A percentile compares a stretch with the other conserved stretches of the same genome.
These are phyloP conservation scores for Chlamydomonas reinhardtii DNA, from an alignment of 163 green algal genomes.

Conservation along the genomic window DNA sequence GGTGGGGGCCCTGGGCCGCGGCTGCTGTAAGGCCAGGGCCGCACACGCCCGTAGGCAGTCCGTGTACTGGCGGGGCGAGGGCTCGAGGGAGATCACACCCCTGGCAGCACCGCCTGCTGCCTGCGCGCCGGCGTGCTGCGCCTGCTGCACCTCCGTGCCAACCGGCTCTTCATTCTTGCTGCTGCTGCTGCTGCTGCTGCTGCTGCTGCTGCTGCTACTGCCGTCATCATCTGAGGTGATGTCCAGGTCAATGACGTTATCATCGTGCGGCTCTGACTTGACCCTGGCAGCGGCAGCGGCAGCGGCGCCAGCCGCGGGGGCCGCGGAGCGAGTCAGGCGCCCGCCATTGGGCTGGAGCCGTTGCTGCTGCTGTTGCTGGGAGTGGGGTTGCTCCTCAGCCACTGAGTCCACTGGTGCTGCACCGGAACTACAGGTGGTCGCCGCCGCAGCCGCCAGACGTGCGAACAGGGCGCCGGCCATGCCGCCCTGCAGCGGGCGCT, in stretches of 20 bases:
- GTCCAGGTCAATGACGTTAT: constrained; percentile 38
- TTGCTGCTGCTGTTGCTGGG: background rate
- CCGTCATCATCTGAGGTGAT: too few relatives aligned
- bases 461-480: constrained; percentile 11
- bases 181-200: background rate
- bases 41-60: constrained; percentile 7
- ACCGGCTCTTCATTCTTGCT: too few relatives aligned
- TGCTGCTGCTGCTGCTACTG: background rate
- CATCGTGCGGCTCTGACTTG: background rate
- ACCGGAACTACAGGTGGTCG: too few relatives aligned
- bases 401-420: too few relatives aligned
- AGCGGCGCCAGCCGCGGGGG: background rate
- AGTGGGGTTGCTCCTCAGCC: too few relatives aligned
- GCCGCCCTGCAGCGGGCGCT: too few relatives aligned
- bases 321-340: too few relatives aligned
- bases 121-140: too few relatives aligned
- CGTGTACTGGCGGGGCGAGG: background rate
- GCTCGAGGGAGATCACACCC: background rate
- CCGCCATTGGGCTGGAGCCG: background rate
- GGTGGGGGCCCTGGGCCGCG: background rate
- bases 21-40: background rate
- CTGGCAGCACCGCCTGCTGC: background rate
- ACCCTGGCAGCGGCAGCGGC: background rate
- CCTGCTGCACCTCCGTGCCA: too few relatives aligned
- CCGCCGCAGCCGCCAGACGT: background rate